Conservation (phyloP, 495 filamentous ascomycete species). For the Friedmanniomyces endolithicus region DNA sequence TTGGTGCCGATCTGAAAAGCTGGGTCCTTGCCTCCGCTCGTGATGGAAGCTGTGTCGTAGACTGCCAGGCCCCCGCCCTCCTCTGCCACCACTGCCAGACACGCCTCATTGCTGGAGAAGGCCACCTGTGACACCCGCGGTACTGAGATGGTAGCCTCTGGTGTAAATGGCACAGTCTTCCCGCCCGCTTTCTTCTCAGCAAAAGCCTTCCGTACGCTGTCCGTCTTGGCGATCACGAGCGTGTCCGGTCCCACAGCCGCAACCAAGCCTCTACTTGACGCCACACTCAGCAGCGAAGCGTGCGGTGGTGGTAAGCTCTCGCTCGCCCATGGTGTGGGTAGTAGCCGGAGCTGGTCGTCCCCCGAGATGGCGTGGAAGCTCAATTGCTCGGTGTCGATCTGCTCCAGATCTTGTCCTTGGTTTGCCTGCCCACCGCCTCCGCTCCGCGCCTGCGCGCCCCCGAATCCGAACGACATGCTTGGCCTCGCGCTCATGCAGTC, state of each 20-base stretch:
- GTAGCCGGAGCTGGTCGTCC: slow-evolving; percentile 66
- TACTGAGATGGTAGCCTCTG: slow-evolving; percentile 58
- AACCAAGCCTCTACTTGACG: slow-evolving; percentile 65
- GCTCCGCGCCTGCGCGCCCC: slow-evolving; percentile 1
- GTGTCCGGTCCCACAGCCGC: slow-evolving; percentile 77
- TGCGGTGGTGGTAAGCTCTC: slow-evolving; percentile 63
- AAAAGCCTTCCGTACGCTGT: slow-evolving; percentile 66
- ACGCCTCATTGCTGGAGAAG: slow-evolving; percentile 76
- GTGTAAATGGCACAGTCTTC: slow-evolving; percentile 58
- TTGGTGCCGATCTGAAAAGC: slow-evolving; percentile 66
- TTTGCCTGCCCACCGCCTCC: slow-evolving; percentile 12
- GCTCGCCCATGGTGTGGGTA: slow-evolving; percentile 67
- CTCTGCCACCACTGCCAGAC: slow-evolving; percentile 72
- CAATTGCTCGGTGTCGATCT: slow-evolving; percentile 55
- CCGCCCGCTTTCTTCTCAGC: slow-evolving; percentile 35
- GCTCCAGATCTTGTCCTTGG: slow-evolving; percentile 42
- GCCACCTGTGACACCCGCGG: slow-evolving; percentile 75
- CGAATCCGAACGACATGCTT: slow-evolving; percentile 4
- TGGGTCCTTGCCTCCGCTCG: slow-evolving; percentile 51
- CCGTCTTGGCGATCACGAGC: slow-evolving; percentile 64
- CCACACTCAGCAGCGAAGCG: slow-evolving; percentile 74
- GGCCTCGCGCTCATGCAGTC: neutral
- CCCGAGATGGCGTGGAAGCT: slow-evolving; percentile 70
- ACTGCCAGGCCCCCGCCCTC: slow-evolving; percentile 70
- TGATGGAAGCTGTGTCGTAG: slow-evolving; percentile 57